These are phyloP conservation scores for Dactylellina parvicollis DNA, from an alignment of 2,329 filamentous ascomycete genomes.

Conservation along the genomic window DNA sequence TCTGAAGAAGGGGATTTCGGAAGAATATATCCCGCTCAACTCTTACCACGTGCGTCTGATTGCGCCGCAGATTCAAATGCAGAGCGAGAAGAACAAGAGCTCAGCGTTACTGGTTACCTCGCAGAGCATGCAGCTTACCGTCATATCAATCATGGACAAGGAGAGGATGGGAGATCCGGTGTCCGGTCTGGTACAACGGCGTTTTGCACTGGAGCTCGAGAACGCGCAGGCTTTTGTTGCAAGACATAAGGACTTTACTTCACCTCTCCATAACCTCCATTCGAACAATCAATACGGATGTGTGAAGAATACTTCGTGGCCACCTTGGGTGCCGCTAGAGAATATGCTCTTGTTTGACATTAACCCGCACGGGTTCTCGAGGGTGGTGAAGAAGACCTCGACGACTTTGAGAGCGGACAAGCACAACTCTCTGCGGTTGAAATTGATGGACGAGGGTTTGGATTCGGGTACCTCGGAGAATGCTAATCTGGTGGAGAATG, in stretches of 20 bases:
- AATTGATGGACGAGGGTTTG: constrained; percentile 87
- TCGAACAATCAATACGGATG: constrained; percentile 93
- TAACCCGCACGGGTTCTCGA: constrained; percentile 96
- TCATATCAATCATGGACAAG: constrained; percentile 98
- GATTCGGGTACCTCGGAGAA: constrained; percentile 63
- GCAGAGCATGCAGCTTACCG: constrained; percentile 97
- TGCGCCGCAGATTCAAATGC: constrained; percentile 95
- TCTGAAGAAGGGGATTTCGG: constrained; percentile 78
- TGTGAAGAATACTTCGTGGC: constrained; percentile 85
- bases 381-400: constrained; percentile 95
- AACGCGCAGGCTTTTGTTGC: constrained; percentile 98
- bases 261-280: constrained; percentile 88
- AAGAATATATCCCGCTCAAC: constrained; percentile 89
- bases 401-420: constrained; percentile 95
- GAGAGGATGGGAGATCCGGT: constrained; percentile 90
- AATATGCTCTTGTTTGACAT: constrained; percentile 96
- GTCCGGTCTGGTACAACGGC: constrained; percentile 91
- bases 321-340: constrained; percentile 97
- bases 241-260: constrained; percentile 87
- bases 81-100: constrained; percentile 97
- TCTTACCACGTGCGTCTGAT: constrained; percentile 95
- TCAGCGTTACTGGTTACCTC: constrained; percentile 96
- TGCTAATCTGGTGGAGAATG: constrained; percentile 68
- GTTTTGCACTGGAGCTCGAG: constrained; percentile 95
- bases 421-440: constrained; percentile 94